Conservation (phyloP, 441 rosid species). For the Arabidopsis lyrata region DNA sequence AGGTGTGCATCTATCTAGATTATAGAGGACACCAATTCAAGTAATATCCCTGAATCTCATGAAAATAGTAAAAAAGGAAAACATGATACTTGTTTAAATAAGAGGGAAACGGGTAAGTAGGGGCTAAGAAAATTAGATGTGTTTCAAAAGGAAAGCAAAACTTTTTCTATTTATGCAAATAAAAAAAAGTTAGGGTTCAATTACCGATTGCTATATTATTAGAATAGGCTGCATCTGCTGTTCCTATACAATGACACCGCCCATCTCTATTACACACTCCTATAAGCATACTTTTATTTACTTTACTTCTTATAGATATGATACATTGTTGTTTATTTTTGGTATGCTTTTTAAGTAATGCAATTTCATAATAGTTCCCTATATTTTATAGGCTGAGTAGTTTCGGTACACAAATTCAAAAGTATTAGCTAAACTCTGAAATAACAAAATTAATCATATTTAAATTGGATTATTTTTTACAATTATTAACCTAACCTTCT, state of each 20-base stretch:
- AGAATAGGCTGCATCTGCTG: constrained; percentile 41
- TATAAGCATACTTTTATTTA: constrained; percentile 2
- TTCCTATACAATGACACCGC: constrained; percentile 46
- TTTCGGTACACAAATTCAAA: not conserved
- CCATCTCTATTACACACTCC: constrained; percentile 32
- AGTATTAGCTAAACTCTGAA: too few species aligned
- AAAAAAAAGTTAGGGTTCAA: constrained; percentile 16
- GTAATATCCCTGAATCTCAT: constrained; percentile 20
- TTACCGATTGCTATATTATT: constrained; percentile 29
- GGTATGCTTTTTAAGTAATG: constrained; percentile 29
- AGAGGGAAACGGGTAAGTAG: constrained; percentile 17
- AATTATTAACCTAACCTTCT: constrained; percentile 7
- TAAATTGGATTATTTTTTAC: too few species aligned
- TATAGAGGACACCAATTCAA: constrained; percentile 5
- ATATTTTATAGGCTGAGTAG: not conserved
- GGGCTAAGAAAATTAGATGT: constrained; percentile 23
- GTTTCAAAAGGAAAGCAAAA: constrained; percentile 22
- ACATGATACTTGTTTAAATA: constrained; percentile 6
- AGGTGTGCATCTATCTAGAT: constrained; percentile 33
- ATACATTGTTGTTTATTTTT: constrained; percentile 24
- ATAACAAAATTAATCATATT: too few species aligned
- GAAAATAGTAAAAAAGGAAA: not conserved
- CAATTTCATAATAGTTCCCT: not conserved
- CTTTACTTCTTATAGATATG: constrained; percentile 25
- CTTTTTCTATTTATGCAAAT: constrained; percentile 35